Evolutionary conservation across 345 rosid species (phyloP), one percentile per base, ranked within the genome.

Genomic region (Nasturtium officinale): DNA sequence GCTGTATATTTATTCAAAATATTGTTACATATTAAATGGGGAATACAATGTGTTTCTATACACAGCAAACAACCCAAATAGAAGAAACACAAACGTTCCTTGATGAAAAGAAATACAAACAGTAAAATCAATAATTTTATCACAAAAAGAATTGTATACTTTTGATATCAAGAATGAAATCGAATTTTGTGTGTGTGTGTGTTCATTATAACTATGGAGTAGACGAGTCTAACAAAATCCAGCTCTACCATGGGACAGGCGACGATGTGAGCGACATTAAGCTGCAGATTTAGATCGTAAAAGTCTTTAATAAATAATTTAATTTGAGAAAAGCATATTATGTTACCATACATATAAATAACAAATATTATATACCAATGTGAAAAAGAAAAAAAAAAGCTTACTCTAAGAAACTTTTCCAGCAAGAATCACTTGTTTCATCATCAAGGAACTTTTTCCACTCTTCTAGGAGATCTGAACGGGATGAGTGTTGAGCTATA

Each of bases 371-470:
- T 40, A 37, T 45, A 51, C 16, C 38, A 65, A 10, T 26, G 2
- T 57, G 67, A 11, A 42, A 67, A 40, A n/a, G n/a, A n/a, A n/a
- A n/a, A n/a, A n/a, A n/a, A n/a, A 28, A 70, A 26, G 40, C 82
- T 61, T 86, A 85, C 80, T 87, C 82, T 52, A 90, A 81, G 78
- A 90, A 74, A 48, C 85, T 86, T 78, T 83, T 80, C 95, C 93
- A 88, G 82, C 76, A 87, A 73, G 87, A 84, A 59, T 78, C 88
- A 54, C 66, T 70, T 47, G 78, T 57, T 74, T 86, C 89, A 58
- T 87, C 90, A 30, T 87, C 87, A 72, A 84, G 83, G 54, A 87
- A 77, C 50, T 80, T 90, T 61, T 86, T 90, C 90, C 82, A 86
- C 43, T 76, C 86, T 46, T 86, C 92, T 56, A 81, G 81, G 51